Percentiles rank a stretch among this genome's conserved stretches.
Evolutionary conservation across 192 early-diverging fungal genomes (phyloP).

Genomic region (Coemansia sp.): DNA sequence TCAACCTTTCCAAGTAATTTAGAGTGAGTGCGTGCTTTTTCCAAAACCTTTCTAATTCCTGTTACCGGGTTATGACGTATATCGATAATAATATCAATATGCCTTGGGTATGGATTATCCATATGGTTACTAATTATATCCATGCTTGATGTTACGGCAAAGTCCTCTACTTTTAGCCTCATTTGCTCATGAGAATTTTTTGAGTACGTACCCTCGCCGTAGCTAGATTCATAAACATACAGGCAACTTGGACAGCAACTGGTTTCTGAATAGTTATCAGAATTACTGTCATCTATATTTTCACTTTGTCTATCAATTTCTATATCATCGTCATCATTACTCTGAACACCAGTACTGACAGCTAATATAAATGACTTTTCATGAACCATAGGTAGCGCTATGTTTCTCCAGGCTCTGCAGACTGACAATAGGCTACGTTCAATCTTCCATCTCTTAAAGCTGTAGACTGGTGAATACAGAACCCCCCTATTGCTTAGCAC

Average conservation of each 20-base stretch:
- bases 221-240: too few relatives aligned
- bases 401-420: not conserved
- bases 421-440: not conserved
- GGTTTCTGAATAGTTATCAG: too few relatives aligned
- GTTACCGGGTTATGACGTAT: not conserved
- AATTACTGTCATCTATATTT: too few relatives aligned
- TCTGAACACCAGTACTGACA: not conserved
- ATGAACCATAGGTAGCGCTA: not conserved
- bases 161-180: not conserved
- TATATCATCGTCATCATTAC: too few relatives aligned
- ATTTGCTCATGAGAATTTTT: not conserved
- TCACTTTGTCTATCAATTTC: too few relatives aligned
- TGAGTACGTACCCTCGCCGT: not conserved
- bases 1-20: not conserved
- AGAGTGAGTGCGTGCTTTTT: not conserved
- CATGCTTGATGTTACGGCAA: not conserved
- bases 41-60: not conserved
- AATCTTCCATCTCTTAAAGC: not conserved
- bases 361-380: not conserved
- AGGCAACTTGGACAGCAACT: too few relatives aligned
- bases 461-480: too few relatives aligned
- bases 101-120: not conserved
- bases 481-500: not conserved
- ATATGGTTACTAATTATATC: not conserved
- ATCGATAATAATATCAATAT: not conserved